Percentiles rank a stretch among this genome's conserved stretches.
Evolutionary conservation across 1,284 basidiomycete genomes (phyloP).

Genomic region (Leccinum glutinopallens): DNA sequence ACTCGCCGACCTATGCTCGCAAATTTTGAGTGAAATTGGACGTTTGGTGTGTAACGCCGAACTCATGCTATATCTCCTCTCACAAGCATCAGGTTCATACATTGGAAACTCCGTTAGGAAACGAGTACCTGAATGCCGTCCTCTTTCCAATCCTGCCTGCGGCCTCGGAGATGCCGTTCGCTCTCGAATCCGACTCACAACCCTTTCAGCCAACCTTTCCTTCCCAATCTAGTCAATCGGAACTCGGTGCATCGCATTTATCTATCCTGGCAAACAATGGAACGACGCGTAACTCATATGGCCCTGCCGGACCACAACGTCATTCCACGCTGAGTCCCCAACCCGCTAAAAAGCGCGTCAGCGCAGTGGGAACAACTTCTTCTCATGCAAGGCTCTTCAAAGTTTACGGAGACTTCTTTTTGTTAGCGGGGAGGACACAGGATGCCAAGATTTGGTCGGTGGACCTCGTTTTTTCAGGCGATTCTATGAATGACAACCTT

Average conservation of each 20-base stretch:
- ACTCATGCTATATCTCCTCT: conserved; percentile 7
- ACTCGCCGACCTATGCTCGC: conserved; percentile 83
- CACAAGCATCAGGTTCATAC: conserved; percentile 52
- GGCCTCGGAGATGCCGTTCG: conserved; percentile 57
- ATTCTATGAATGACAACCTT: conserved; percentile 29
- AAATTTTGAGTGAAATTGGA: conserved; percentile 81
- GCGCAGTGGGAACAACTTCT: conserved; percentile 64
- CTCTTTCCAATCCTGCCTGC: conserved; percentile 63
- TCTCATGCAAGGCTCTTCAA: conserved; percentile 83
- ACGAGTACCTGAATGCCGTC: conserved; percentile 71
- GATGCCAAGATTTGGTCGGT: conserved; percentile 81
- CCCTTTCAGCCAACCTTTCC: conserved; percentile 47
- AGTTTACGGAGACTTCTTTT: conserved; percentile 85
- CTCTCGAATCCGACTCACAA: conserved; percentile 48
- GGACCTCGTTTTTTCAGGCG: conserved; percentile 10
- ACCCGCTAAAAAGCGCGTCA: conserved; percentile 59
- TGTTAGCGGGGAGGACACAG: conserved; percentile 78
- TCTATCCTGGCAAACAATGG: conserved; percentile 44
- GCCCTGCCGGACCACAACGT: conserved; percentile 43
- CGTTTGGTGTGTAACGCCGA: conserved; percentile 56
- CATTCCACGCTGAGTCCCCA: conserved; percentile 50
- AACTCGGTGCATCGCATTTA: conserved; percentile 46
- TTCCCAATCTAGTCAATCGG: conserved; percentile 58
- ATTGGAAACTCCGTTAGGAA: conserved; percentile 70
- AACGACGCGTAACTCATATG: conserved; percentile 58